Base-by-base conservation (phyloP, 2,329 filamentous ascomycete species). In the Alternaria viburni region DNA sequence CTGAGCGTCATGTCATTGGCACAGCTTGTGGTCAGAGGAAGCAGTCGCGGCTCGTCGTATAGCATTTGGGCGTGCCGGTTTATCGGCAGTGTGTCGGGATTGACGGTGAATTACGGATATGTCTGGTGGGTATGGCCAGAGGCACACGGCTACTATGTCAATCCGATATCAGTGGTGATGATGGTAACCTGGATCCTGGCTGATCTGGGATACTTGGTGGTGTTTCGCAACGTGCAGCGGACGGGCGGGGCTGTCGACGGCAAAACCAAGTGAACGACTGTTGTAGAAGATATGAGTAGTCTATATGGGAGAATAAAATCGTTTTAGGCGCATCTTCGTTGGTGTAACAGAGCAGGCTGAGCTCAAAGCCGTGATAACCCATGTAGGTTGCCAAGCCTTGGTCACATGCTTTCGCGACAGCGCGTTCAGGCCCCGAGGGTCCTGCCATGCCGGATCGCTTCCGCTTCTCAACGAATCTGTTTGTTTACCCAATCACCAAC, bases 1-100 rank as follows among this genome's bases (percentile, higher is more conserved):
- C 73, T 80, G 45, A 84, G 82, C 58, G 75, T 77, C 2, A 74
- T 76, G 23, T 80, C 81, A 7, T 63, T 85, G 57, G 77, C 79
- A 21, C 84, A 84, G 81, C 73, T 86, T 44, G 55, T 83, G 11
- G 76, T 82, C 19, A 76, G 85, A 56, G 80, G 81, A 2, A 84
- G 86, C 68, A 84, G 83, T 17, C 83, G 84, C 4, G 85, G 84
- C 1, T 80, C 82, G 46, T 82, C 81, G 56, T 85, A 83, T 0
- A 93, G 93, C 0, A 96, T 97, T 30, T 97, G 92, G 77, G 85
- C 95, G 13, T 93, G 93, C 0, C 91, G 93, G 0, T 88, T 97
- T 51, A 71, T 97, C 9, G 90, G 93, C 41, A 93, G 97, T 85
- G 83, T 84, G 6, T 83, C 96, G 79, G 94, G 97, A 79, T 36